A percentile compares a stretch with the other conserved stretches of the same genome.
These are phyloP conservation scores for Verticillium dahliae DNA, from an alignment of 2,329 filamentous ascomycete species.

Conservation along the genomic window DNA sequence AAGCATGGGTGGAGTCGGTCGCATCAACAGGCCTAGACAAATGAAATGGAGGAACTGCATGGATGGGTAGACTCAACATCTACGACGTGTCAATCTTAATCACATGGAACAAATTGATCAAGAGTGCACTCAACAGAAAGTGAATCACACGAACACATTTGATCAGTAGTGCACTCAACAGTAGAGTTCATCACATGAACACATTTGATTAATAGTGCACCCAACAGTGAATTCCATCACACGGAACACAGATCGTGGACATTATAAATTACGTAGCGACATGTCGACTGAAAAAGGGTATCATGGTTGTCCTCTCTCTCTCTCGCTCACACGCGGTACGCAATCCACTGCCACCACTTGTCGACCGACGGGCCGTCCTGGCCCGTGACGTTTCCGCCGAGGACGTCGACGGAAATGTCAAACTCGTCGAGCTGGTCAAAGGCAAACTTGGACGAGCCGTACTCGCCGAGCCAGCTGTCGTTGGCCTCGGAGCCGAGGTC, in stretches of 20 bases:
- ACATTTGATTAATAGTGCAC: background rate
- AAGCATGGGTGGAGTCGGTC: slow-evolving; percentile 9
- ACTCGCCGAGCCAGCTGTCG: slow-evolving; percentile 79
- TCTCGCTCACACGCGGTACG: slow-evolving; percentile 39
- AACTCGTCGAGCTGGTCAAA: slow-evolving; percentile 82
- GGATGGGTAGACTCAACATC: slow-evolving; percentile 35
- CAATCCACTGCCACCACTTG: slow-evolving; percentile 90
- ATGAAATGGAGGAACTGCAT: background rate
- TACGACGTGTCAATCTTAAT: slow-evolving; percentile 14
- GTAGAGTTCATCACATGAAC: background rate
- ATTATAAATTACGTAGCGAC: background rate
- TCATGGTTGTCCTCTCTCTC: background rate
- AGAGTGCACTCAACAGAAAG: too few species aligned
- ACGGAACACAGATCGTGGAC: too few species aligned
- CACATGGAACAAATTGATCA: background rate
- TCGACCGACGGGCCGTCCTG: slow-evolving; percentile 57
- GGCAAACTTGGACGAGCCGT: slow-evolving; percentile 67
- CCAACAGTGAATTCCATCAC: too few species aligned
- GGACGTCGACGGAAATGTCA: slow-evolving; percentile 68
- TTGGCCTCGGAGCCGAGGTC: slow-evolving; percentile 60
- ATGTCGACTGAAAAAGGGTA: background rate
- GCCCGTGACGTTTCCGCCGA: slow-evolving; percentile 64
- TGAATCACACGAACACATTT: too few species aligned
- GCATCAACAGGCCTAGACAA: slow-evolving; percentile 11
- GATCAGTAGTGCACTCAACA: too few species aligned